Evolutionary conservation across 495 filamentous ascomycete species (phyloP), one percentile per base, ranked within the genome.

Genomic region (Lepraria neglecta): DNA sequence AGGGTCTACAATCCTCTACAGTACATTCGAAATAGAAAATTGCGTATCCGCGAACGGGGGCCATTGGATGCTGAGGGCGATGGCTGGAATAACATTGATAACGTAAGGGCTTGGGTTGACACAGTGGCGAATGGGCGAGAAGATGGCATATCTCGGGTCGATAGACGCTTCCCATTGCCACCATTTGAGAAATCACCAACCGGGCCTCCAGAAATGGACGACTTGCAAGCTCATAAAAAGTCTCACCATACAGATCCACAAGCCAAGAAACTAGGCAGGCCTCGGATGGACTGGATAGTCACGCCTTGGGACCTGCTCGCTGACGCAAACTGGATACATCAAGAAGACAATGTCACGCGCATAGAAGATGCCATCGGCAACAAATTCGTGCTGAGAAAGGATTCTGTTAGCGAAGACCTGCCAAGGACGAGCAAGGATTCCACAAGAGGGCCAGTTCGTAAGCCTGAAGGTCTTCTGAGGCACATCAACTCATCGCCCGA

Each of bases 1-100:
- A 82, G 91, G 53, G 66, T 70, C 1, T 96, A 96, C 66, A 92
- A 97, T 69, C 92, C 91, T 6, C 77, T 97, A 27, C 92, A 97
- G 68, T 86, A 84, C 65, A 86, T 96, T 53, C 84, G 92, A 21
- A 95, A 97, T 67, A 80, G 91, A 27, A 87, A 89, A 64, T 78
- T 92, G 5, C 80, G 92, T 55, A 84, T 86, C 56, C 79, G 89
- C 30, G 87, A 91, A 70, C 78, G 87, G 35, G 83, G 82, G 60
- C 70, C 79, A 0, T 84, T 95, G 42, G 83, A 92, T 67, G 79
- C 85, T 17, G 83, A 87, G 48, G 76, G 78, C n/a, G 82, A 87
- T 55, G 87, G 87, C 1, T 97, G 91, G 81, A 78, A 81, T 57
- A 87, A 95, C 70, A 71, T 87, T 6, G 74, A 79, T 3, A 81